phyloP scores from a whole-genome alignment of 2,329 filamentous ascomycete species.

The Fusarium sororula region DNA sequence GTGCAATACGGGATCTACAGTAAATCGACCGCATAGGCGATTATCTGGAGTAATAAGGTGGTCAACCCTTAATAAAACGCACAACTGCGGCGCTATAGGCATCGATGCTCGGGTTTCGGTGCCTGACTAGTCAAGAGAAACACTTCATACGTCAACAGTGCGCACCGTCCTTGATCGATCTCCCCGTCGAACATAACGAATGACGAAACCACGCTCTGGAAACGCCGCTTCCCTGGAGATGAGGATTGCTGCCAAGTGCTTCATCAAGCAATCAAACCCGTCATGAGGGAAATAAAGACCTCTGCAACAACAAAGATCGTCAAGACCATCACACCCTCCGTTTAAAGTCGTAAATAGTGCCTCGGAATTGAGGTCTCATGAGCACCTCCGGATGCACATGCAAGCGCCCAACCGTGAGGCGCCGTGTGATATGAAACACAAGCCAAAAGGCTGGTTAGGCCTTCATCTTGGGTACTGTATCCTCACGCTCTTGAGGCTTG shows the following conservation, averaged over 20 bases:
- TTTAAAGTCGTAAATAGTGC: slow-evolving; percentile 22
- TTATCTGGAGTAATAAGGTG: slow-evolving; percentile 27
- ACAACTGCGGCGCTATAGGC: slow-evolving; percentile 25
- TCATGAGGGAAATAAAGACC: slow-evolving; percentile 13
- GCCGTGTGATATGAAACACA: neutral
- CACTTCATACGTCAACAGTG: slow-evolving; percentile 32
- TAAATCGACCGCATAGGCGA: slow-evolving; percentile 7
- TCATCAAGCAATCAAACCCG: slow-evolving; percentile 4
- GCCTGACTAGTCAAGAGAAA: slow-evolving; percentile 35
- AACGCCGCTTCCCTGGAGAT: slow-evolving; percentile 8
- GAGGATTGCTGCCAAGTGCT: slow-evolving; percentile 11
- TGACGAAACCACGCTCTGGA: slow-evolving; percentile 22
- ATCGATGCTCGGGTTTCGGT: slow-evolving; percentile 29
- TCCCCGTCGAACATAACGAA: slow-evolving; percentile 7
- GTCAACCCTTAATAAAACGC: slow-evolving; percentile 16
- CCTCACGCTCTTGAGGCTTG: slow-evolving; percentile 3
- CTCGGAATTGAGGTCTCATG: slow-evolving; percentile 37
- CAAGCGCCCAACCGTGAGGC: slow-evolving; percentile 26
- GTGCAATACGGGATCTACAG: slow-evolving; percentile 27
- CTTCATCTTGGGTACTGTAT: slow-evolving; percentile 4
- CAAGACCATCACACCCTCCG: slow-evolving; percentile 18
- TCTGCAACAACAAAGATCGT: slow-evolving; percentile 15
- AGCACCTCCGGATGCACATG: slow-evolving; percentile 35
- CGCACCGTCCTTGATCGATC: slow-evolving; percentile 12
- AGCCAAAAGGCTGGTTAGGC: neutral